Conservation (phyloP, 2,329 filamentous ascomycete genomes). For the Dothideomycetes sp. region DNA sequence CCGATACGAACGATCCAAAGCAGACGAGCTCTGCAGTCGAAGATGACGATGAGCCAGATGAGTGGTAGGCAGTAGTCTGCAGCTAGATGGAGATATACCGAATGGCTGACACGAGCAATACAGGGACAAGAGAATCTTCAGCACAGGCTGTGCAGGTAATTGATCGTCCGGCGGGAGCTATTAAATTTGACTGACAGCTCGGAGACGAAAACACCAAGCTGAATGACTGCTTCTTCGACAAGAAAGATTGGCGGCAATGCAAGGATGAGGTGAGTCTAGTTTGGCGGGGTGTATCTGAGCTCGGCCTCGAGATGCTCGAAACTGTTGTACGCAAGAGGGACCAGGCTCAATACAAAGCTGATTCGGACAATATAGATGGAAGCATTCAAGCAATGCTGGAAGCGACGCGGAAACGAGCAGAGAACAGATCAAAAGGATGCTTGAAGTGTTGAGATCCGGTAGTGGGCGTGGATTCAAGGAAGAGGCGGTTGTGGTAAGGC, state of each 20-base stretch:
- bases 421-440: conserved; percentile 68
- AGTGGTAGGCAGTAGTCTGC: conserved; percentile 55
- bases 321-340: not conserved
- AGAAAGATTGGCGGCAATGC: conserved; percentile 90
- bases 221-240: conserved; percentile 93
- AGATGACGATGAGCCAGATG: conserved; percentile 82
- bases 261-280: conserved; percentile 63
- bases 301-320: conserved; percentile 3
- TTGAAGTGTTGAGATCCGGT: conserved; percentile 18
- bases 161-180: not conserved
- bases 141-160: conserved; percentile 82
- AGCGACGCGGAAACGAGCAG: conserved; percentile 73
- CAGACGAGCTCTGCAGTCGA: conserved; percentile 20
- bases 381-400: conserved; percentile 83
- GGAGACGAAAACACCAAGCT: conserved; percentile 78
- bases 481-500: not conserved
- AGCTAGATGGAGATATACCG: not conserved
- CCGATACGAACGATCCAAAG: conserved; percentile 17
- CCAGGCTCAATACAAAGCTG: not conserved
- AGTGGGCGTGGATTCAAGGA: not conserved
- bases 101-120: conserved; percentile 2
- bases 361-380: conserved; percentile 57
- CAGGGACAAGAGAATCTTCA: conserved; percentile 97
- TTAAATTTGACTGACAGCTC: not conserved
- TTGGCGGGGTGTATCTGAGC: not conserved